Evolutionary conservation across 139 green algal species (phyloP).

Genomic region (Pleodorina starrii): DNA sequence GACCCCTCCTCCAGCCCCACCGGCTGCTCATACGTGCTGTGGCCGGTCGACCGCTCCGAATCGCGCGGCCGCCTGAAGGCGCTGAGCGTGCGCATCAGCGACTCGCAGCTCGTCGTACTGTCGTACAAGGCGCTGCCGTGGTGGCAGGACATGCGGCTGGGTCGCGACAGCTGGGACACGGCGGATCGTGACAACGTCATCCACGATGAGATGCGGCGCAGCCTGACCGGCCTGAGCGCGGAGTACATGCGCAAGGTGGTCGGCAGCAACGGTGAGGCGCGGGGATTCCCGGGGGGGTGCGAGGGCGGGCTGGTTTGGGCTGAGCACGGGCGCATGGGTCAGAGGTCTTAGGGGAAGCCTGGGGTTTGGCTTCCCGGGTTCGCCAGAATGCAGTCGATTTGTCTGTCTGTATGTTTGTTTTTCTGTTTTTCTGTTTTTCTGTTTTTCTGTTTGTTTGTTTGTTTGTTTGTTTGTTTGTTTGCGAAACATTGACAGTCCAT

Average conservation of each 20-base stretch:
- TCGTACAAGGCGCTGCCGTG: conserved; percentile 57
- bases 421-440: background rate
- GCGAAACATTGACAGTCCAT: too few species aligned
- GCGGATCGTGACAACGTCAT: background rate
- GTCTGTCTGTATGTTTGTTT: background rate
- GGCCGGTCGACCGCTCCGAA: conserved; percentile 65
- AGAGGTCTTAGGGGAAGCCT: too few species aligned
- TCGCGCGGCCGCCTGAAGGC: conserved; percentile 60
- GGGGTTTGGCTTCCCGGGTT: too few species aligned
- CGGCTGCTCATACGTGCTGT: conserved; percentile 55
- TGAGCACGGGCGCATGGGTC: background rate
- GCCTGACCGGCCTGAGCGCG: conserved; percentile 38
- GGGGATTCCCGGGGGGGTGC: too few species aligned
- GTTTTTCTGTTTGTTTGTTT: background rate
- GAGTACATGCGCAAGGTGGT: conserved; percentile 43
- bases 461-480: background rate
- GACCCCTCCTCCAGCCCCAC: background rate
- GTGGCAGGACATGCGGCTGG: conserved; percentile 56
- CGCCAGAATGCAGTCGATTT: background rate
- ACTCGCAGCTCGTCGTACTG: conserved; percentile 55
- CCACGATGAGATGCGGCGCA: conserved; percentile 17
- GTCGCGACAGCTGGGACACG: background rate
- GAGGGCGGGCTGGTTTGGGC: too few species aligned
- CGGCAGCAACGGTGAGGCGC: background rate
- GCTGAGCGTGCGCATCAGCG: conserved; percentile 54